A percentile compares a stretch with the other conserved stretches of the same genome.
phyloP scores from a whole-genome alignment of 257 asterid species.

The Gentiana dahurica region DNA sequence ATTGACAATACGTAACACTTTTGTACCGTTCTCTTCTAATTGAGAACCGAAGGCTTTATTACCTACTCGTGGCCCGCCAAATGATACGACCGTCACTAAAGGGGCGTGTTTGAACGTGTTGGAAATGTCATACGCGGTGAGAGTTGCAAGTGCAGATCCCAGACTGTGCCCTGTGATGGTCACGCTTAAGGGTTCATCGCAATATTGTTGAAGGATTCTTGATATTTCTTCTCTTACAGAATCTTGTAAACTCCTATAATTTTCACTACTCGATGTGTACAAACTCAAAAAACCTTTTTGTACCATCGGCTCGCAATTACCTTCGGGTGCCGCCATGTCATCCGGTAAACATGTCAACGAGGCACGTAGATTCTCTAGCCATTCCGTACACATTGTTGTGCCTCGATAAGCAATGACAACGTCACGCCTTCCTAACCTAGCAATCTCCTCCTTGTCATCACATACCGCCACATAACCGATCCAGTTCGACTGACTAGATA shows the following conservation, averaged over 20 bases:
- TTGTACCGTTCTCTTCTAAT: slow-evolving; percentile 11
- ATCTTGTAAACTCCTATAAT: slow-evolving; percentile 32
- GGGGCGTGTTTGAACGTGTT: slow-evolving; percentile 24
- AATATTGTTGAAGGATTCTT: slow-evolving; percentile 29
- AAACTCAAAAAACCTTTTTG: slow-evolving; percentile 73
- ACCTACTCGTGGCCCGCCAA: slow-evolving; percentile 24
- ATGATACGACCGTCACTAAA: slow-evolving; percentile 8
- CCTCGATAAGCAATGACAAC: slow-evolving; percentile 85
- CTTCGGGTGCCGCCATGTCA: slow-evolving; percentile 33
- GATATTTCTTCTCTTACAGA: slow-evolving; percentile 32
- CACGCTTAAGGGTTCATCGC: slow-evolving; percentile 31
- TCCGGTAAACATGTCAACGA: slow-evolving; percentile 33
- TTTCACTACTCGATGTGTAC: slow-evolving; percentile 39
- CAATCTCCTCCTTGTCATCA: slow-evolving; percentile 42
- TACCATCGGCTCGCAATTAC: slow-evolving; percentile 38
- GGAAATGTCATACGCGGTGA: slow-evolving; percentile 30
- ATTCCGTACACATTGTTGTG: slow-evolving; percentile 73
- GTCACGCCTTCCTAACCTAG: slow-evolving; percentile 67
- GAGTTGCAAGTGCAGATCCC: slow-evolving; percentile 29
- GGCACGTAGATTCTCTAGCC: slow-evolving; percentile 81
- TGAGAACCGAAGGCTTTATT: slow-evolving; percentile 13
- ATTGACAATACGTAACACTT: slow-evolving; percentile 14
- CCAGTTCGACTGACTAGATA: slow-evolving; percentile 59
- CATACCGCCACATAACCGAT: slow-evolving; percentile 91
- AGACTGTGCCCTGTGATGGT: slow-evolving; percentile 35